Evolutionary conservation across 225 moss, liverwort and hornwort genomes (phyloP).

Genomic region (Physcomitrellopsis africana): DNA sequence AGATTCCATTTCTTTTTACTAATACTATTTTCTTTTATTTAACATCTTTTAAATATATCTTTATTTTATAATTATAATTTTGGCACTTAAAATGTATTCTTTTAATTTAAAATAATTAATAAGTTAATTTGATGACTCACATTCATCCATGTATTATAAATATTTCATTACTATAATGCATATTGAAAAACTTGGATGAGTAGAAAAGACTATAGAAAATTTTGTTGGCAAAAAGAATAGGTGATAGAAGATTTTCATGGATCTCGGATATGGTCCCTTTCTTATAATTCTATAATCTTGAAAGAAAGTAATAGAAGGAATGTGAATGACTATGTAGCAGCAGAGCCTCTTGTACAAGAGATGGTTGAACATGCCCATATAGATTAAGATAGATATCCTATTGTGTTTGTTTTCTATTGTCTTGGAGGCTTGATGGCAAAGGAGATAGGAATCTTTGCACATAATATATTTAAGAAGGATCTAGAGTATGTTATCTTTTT

Average conservation of each 20-base stretch:
- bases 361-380: background rate
- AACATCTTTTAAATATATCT: no score
- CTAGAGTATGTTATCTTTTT: background rate
- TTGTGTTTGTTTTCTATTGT: slow-evolving; percentile 1
- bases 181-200: slow-evolving; percentile 7
- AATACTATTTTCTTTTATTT: no score
- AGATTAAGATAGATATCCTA: background rate
- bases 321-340: background rate
- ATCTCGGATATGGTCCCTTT: background rate
- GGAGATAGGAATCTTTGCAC: no score
- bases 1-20: no score
- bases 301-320: background rate
- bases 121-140: no score
- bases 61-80: no score
- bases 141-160: background rate
- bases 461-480: no score
- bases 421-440: background rate
- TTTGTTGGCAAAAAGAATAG: background rate
- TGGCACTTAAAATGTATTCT: no score
- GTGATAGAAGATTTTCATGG: background rate
- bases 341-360: background rate
- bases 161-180: background rate
- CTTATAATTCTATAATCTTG: background rate
- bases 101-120: no score
- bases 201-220: background rate